Percentiles rank a stretch among this genome's conserved stretches.
These are phyloP conservation scores for Cyberlindnera mycetangii DNA, from an alignment of 805 yeast species.

Conservation along the genomic window DNA sequence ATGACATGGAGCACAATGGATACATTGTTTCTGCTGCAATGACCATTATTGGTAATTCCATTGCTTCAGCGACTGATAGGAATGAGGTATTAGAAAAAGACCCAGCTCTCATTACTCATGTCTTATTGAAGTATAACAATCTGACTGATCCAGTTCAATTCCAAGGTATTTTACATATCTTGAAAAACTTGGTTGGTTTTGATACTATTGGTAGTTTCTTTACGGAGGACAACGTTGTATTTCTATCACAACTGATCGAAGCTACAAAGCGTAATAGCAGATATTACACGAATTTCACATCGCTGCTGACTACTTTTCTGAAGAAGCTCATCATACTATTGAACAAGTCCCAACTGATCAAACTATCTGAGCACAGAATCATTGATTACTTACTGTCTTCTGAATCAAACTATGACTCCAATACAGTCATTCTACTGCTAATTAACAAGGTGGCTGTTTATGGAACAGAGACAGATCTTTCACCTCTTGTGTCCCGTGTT, in stretches of 20 bases:
- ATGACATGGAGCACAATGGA: slow-evolving; percentile 18
- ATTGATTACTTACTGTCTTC: slow-evolving; percentile 8
- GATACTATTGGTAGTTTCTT: slow-evolving; percentile 19
- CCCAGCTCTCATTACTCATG: slow-evolving; percentile 15
- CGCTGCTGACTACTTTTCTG: slow-evolving; percentile 17
- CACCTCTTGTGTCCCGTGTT: slow-evolving; percentile 10
- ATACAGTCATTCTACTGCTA: slow-evolving; percentile 12
- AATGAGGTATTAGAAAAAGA: slow-evolving; percentile 8
- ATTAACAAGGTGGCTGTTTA: slow-evolving; percentile 25
- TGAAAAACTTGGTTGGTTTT: slow-evolving; percentile 19
- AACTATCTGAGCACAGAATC: slow-evolving; percentile 9
- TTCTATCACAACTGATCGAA: slow-evolving; percentile 18
- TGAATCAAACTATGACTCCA: slow-evolving; percentile 16
- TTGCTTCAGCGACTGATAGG: slow-evolving; percentile 18
- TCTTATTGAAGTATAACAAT: slow-evolving; percentile 18
- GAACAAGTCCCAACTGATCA: slow-evolving; percentile 8
- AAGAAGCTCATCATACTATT: slow-evolving; percentile 23
- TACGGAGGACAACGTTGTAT: slow-evolving; percentile 4
- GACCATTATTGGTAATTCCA: slow-evolving; percentile 26
- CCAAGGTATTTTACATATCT: slow-evolving; percentile 26
- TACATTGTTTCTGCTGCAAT: slow-evolving; percentile 23
- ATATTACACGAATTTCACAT: slow-evolving; percentile 24
- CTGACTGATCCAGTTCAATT: slow-evolving; percentile 27
- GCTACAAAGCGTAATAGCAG: slow-evolving; percentile 22
- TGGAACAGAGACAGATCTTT: slow-evolving; percentile 6